phyloP scores from a whole-genome alignment of 1,284 basidiomycete genomes.

The Ganoderma lingzhi region DNA sequence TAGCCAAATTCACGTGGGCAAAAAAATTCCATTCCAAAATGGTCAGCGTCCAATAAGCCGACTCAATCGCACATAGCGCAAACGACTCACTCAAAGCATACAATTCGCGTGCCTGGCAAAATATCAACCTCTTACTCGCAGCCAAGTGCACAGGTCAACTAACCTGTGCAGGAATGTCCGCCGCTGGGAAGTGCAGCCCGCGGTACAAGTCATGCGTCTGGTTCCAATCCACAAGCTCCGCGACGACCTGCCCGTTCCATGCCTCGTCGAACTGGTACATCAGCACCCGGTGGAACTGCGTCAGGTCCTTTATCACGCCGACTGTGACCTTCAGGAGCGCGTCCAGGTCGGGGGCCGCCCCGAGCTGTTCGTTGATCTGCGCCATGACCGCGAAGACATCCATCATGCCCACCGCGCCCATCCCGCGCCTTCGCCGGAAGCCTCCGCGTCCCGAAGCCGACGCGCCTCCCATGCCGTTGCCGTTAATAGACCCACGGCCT shows the following conservation, averaged over 20 bases:
- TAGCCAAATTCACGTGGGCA: neutral
- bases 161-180: slow-evolving; percentile 67
- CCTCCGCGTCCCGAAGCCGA: slow-evolving; percentile 24
- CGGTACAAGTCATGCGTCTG: slow-evolving; percentile 83
- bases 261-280: slow-evolving; percentile 86
- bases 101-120: slow-evolving; percentile 38
- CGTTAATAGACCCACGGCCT: slow-evolving; percentile 22
- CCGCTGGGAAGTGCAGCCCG: slow-evolving; percentile 74
- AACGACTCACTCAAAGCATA: slow-evolving; percentile 42
- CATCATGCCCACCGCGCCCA: slow-evolving; percentile 70
- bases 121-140: slow-evolving; percentile 2
- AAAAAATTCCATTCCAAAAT: neutral
- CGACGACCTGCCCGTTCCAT: slow-evolving; percentile 83
- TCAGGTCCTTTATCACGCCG: slow-evolving; percentile 85
- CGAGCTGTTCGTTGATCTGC: slow-evolving; percentile 89
- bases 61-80: neutral
- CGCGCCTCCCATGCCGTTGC: slow-evolving; percentile 4
- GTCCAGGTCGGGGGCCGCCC: slow-evolving; percentile 73
- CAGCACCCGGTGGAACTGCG: slow-evolving; percentile 87
- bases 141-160: slow-evolving; percentile 22
- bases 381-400: slow-evolving; percentile 84
- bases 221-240: slow-evolving; percentile 87
- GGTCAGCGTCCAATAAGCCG: neutral
- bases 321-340: slow-evolving; percentile 82
- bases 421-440: slow-evolving; percentile 34